phyloP scores from a whole-genome alignment of 345 rosid species.

The Eucalyptus rudis region DNA sequence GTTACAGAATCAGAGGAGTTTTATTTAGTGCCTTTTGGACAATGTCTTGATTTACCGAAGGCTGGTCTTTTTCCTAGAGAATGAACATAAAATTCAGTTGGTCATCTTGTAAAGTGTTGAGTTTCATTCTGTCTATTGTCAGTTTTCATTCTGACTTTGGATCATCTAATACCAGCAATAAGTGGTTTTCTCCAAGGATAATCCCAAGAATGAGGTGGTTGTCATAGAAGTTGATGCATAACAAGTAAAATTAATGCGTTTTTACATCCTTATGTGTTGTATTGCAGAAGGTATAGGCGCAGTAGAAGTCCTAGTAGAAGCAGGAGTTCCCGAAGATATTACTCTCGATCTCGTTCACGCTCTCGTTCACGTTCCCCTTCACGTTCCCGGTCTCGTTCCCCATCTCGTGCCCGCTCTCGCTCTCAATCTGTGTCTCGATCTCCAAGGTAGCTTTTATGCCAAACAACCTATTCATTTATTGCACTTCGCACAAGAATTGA shows the following conservation, averaged over 20 bases:
- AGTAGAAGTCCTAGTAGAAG: constrained; percentile 58
- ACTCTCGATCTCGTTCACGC: constrained; percentile 27
- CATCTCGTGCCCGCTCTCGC: constrained; percentile 11
- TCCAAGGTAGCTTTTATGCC: constrained; percentile 39
- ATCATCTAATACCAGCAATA: not conserved
- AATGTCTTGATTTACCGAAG: not conserved
- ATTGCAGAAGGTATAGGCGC: constrained; percentile 32
- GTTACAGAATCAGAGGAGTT: not conserved
- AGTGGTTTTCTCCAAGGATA: not conserved
- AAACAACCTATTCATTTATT: not conserved
- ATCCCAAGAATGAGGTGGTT: not conserved
- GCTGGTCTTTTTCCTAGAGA: not conserved
- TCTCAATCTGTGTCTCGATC: constrained; percentile 41
- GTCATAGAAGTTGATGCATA: not conserved
- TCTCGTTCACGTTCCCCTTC: constrained; percentile 29
- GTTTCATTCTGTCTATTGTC: not conserved
- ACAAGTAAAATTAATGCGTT: not conserved
- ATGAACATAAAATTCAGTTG: not conserved
- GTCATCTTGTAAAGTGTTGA: not conserved
- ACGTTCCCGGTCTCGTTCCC: constrained; percentile 14
- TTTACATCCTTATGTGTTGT: not conserved
- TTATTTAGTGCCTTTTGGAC: not conserved
- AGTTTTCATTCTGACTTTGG: not conserved
- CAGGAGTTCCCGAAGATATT: constrained; percentile 46
- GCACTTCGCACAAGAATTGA: not conserved